Evolutionary conservation across 768 basidiomycete genomes (phyloP), one percentile per base, ranked within the genome.

Genomic region (Xerocomellus intermedius): DNA sequence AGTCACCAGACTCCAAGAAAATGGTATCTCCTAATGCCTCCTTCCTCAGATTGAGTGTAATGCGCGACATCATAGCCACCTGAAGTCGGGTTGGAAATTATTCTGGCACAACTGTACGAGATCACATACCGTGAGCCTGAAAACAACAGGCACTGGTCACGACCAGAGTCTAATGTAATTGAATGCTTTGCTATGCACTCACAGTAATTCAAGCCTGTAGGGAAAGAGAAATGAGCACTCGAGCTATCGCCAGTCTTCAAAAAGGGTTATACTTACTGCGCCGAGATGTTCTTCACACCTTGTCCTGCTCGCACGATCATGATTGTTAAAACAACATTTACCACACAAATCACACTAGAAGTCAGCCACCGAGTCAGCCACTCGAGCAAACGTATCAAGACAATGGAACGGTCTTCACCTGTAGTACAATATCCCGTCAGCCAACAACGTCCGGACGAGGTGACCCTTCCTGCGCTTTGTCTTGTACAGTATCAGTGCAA

Each of bases 1-100:
- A 14, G 1, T 32, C 19, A 2, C 28, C 43, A 8, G 43, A 32
- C 21, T 17, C 16, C 5, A 28, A 13, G 33, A 9, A 12, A 5
- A 48, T 7, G 2, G 32, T 28, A 10, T 37, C 37, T 26, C 24
- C 42, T 9, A 19, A 17, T 5, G 32, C 50, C 38, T 66, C 71
- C 65, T 79, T 81, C 67, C 73, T 80, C 10, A 86, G 74, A 64
- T 80, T 82, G 24, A 86, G 75, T 2, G 85, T 86, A 46, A 87
- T 86, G 8, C 85, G 78, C 4, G 83, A 85, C 78, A 86, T 84
- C 82, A 86, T 87, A 0, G 82, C 75, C 12, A 86, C 82, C 69
- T 79, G 62, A 28, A 64, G 19, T 55, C 13, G 19, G 36, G 36
- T 46, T 33, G 7, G 30, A 39, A 50, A 30, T 22, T 54, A 33